Evolutionary conservation across 345 rosid species (phyloP), one percentile per base, ranked within the genome.

Genomic region (Laguncularia racemosa): DNA sequence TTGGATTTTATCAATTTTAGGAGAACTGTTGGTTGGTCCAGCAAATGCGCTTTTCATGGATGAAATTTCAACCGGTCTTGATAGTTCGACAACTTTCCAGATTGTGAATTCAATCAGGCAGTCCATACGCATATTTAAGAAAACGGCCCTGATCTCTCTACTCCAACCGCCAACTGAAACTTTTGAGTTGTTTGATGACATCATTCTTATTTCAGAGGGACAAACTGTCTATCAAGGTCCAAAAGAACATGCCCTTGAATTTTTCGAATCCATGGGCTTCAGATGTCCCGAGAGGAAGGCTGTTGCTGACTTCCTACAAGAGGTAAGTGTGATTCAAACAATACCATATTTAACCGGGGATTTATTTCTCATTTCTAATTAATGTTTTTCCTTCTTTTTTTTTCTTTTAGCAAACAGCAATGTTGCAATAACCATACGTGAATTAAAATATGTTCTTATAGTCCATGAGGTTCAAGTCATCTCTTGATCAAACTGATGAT

Each of bases 141-240:
- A 51, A 54, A 78, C 86, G 38, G 76, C 71, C 21, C 20, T 84
- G 28, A 54, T 81, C 66, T 81, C 86, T 13, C 86, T 84, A 54
- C 90, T 84, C 65, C 90, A 84, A 52, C 84, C 84, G 40, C 76
- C 84, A 55, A 82, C 84, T 0, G 90, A 81, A 52, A 84, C 79
- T 0, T 84, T 74, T 52, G 73, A 84, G 64, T 78, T 81, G 15
- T 81, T 81, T 3, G 83, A 84, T 47, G 83, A 84, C 67, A 58
- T 81, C 26, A 63, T 84, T 57, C 70, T 84, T 54, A 70, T 81
- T 71, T 75, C 82, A 6, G 83, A 81, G 56, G 84, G 86, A 21
- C 73, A 77, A 52, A 73, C 81, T 13, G 63, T 76, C 10, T 84
- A 81, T 40, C 81, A 78, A 28, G 86, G 75, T 20, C 86, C 84